phyloP scores from a whole-genome alignment of 257 asterid species.

The Solanum piurae region DNA sequence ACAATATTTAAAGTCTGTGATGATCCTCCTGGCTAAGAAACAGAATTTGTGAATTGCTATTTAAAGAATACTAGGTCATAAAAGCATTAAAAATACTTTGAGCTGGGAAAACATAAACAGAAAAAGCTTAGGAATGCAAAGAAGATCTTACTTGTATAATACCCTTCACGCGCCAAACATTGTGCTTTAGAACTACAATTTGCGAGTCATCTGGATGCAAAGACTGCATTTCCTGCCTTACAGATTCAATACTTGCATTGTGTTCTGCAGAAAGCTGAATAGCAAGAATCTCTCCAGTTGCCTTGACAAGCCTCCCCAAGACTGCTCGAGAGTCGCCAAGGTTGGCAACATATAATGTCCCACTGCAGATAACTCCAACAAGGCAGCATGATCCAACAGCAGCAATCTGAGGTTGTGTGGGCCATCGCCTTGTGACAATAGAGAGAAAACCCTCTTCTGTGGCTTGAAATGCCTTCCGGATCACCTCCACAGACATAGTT shows the following conservation, averaged over 20 bases:
- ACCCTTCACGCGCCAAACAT: conserved; percentile 74
- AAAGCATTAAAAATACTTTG: not conserved
- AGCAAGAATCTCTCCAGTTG: conserved; percentile 54
- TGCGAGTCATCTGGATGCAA: conserved; percentile 52
- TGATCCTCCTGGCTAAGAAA: not conserved
- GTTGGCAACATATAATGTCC: conserved; percentile 51
- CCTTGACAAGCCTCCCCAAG: conserved; percentile 51
- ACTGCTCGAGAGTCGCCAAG: conserved; percentile 68
- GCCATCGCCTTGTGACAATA: conserved; percentile 43
- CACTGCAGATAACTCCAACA: conserved; percentile 48
- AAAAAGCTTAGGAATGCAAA: not conserved
- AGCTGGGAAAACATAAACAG: not conserved
- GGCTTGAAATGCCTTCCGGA: conserved; percentile 51
- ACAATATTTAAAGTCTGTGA: not conserved
- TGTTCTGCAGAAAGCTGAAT: conserved; percentile 59
- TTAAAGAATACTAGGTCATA: not conserved
- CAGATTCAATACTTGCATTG: conserved; percentile 51
- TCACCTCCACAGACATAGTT: conserved; percentile 45
- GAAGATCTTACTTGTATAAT: conserved; percentile 37
- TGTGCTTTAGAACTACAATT: conserved; percentile 59
- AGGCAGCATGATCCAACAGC: conserved; percentile 72
- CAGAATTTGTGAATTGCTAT: not conserved
- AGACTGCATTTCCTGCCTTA: conserved; percentile 50
- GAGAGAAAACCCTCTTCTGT: conserved; percentile 62
- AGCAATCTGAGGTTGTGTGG: conserved; percentile 46